Percentiles rank a stretch among this genome's conserved stretches.
These are phyloP conservation scores for Aphanoascus verrucosus DNA, from an alignment of 2,329 filamentous ascomycete genomes.

Conservation along the genomic window DNA sequence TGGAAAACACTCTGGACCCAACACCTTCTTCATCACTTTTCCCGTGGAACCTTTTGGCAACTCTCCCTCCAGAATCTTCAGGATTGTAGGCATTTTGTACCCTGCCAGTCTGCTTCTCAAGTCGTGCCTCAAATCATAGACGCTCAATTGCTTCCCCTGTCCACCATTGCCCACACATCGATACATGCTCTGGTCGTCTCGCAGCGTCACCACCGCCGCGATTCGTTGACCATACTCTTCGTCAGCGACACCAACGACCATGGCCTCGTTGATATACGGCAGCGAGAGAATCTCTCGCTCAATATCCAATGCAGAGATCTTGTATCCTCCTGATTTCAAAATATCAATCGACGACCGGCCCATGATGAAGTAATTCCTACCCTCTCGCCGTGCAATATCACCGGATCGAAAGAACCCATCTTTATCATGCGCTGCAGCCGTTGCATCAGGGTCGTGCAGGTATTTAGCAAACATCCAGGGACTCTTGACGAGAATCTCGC, in stretches of 20 bases:
- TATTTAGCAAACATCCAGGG: constrained; percentile 17
- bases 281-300: constrained; percentile 17
- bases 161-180: constrained; percentile 7
- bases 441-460: constrained; percentile 8
- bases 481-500: constrained; percentile 15
- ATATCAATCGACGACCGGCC: constrained; percentile 18
- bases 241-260: constrained; percentile 16
- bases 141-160: constrained; percentile 6
- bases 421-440: constrained; percentile 10
- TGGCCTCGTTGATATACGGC: constrained; percentile 17
- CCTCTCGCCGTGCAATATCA: constrained; percentile 13
- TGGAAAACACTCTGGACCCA: constrained; percentile 33
- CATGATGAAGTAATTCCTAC: constrained; percentile 17
- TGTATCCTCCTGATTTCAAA: constrained; percentile 16
- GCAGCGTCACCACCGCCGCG: constrained; percentile 11
- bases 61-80: constrained; percentile 31
- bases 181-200: constrained; percentile 14
- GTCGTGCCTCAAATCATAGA: constrained; percentile 11
- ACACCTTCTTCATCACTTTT: constrained; percentile 42
- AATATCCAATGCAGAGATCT: constrained; percentile 17
- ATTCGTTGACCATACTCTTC: constrained; percentile 14
- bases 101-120: constrained; percentile 12
- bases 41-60: constrained; percentile 41
- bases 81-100: constrained; percentile 17
- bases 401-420: constrained; percentile 19